These are phyloP conservation scores for Phytophthora constricta DNA, from an alignment of 352 stramenopile genomes.

Conservation along the genomic window DNA sequence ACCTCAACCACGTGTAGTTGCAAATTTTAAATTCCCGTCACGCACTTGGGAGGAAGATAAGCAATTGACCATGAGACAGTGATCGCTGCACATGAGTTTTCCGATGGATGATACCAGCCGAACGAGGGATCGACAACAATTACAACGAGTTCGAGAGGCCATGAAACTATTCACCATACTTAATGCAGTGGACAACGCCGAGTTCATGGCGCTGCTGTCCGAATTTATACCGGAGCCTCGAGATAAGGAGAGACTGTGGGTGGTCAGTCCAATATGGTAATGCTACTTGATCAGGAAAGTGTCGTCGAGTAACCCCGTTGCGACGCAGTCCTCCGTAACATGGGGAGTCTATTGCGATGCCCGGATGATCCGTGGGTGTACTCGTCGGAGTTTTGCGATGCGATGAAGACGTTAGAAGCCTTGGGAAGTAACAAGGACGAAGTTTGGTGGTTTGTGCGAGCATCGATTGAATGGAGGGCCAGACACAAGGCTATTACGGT, in stretches of 20 bases:
- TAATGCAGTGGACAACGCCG: neutral
- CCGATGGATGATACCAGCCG: neutral
- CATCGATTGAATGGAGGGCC: neutral
- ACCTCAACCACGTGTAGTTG: neutral
- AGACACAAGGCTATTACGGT: neutral
- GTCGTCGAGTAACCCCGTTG: neutral
- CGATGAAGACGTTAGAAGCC: neutral
- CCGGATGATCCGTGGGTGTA: neutral
- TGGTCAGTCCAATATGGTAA: neutral
- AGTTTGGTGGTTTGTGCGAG: neutral
- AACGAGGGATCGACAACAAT: neutral
- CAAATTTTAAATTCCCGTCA: neutral
- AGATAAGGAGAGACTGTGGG: neutral
- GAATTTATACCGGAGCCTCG: neutral
- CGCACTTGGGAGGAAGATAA: neutral
- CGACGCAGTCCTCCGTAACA: neutral
- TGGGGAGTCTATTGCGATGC: neutral
- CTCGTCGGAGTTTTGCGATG: neutral
- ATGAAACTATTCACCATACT: neutral
- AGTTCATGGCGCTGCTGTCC: neutral
- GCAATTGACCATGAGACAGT: neutral
- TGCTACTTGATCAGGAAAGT: neutral
- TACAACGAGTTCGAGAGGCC: neutral
- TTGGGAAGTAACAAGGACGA: neutral
- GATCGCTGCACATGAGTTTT: neutral